Evolutionary conservation across 805 yeast genomes (phyloP), one percentile per base, ranked within the genome.

Genomic region (Candida arabinofermentans): DNA sequence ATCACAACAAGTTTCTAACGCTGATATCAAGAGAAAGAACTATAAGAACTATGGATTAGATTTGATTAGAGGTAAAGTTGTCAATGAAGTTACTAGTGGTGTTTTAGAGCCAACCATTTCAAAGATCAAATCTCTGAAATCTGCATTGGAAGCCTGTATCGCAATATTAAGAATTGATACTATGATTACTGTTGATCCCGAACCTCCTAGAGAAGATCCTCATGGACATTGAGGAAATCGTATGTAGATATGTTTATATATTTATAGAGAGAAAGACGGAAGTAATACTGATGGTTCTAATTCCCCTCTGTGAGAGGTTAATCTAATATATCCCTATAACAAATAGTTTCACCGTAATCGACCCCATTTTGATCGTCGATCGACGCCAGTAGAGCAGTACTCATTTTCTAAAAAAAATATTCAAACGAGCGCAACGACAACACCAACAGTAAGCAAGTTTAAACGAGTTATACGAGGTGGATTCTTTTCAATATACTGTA

Each of bases 161-260:
- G 96, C 98, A 27, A 93, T 93, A 50, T 74, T 95, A 57, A 83
- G 99, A 74, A 93, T 93, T 58, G 99, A 93, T 65, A 93, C 99
- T 38, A 90, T 91, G 95, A 91, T 93, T 58, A 86, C 88, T 37
- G 96, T 93, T 48, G 95, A 91, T 57, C 99, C 99, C 10, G 99
- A 93, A 61, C 89, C 86, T 37, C 87, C 84, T 49, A 81, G 79
- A 69, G 96, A 90, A 69, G 96, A 87, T 55, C 90, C 91, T 19
- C 97, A 91, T 62, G 96, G 69, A 41, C 96, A 89, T 66, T 80
- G 40, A 45, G 9, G 13, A 35, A n/a, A n/a, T n/a, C n/a, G n/a
- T n/a, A n/a, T n/a, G n/a, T n/a, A n/a, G n/a, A n/a, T n/a, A n/a
- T n/a, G n/a, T n/a, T n/a, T n/a, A n/a, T n/a, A n/a, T n/a, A n/a